Percentiles rank a stretch among this genome's conserved stretches.
These are phyloP conservation scores for Penicillium sp. DNA, from an alignment of 2,329 filamentous ascomycete species.

Conservation along the genomic window DNA sequence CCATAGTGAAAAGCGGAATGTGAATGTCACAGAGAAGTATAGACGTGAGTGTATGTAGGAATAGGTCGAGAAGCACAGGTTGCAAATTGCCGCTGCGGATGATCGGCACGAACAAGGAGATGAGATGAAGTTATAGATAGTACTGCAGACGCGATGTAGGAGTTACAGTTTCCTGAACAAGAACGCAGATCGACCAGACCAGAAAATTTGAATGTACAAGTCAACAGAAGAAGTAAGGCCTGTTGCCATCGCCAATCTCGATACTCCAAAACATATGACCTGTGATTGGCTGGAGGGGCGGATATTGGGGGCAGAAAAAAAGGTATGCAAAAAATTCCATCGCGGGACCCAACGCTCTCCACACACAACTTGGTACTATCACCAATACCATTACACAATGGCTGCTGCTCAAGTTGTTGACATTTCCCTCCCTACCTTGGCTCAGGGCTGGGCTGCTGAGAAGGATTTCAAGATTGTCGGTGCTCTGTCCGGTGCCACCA, in stretches of 20 bases:
- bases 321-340: constrained; percentile 28
- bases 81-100: neutral
- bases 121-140: neutral
- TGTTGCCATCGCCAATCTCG: neutral
- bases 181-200: neutral
- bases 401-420: constrained; percentile 52
- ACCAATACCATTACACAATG: constrained; percentile 51
- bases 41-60: neutral
- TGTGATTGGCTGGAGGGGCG: constrained; percentile 32
- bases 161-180: neutral
- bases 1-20: constrained; percentile 16
- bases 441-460: constrained; percentile 74
- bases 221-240: neutral
- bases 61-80: neutral
- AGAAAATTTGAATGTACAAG: neutral
- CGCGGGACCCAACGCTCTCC: constrained; percentile 17
- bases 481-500: constrained; percentile 70
- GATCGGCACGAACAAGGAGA: neutral
- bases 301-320: constrained; percentile 39
- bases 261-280: constrained; percentile 24
- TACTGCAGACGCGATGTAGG: neutral
- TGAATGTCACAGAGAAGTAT: neutral
- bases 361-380: constrained; percentile 16
- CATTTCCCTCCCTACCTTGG: constrained; percentile 65
- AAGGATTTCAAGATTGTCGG: constrained; percentile 89